phyloP scores from a whole-genome alignment of 345 rosid species.

The Eutrema heterophyllum region DNA sequence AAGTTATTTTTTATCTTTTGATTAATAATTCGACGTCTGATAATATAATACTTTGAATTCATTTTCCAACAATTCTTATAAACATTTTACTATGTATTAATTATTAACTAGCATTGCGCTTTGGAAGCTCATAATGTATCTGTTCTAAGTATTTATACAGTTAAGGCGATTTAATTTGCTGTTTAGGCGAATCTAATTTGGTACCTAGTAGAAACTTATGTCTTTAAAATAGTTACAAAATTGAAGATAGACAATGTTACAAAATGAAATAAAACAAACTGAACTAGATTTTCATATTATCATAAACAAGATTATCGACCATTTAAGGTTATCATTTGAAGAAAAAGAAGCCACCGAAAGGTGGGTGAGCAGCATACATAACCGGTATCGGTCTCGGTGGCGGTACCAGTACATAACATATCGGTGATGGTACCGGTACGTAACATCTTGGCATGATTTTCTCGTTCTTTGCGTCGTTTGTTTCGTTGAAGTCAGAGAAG shows the following conservation, averaged over 20 bases:
- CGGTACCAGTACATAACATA: no score
- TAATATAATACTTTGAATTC: background rate
- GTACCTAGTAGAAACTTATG: background rate
- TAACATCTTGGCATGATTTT: background rate
- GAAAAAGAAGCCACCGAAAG: background rate
- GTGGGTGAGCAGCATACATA: no score
- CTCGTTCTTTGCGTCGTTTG: background rate
- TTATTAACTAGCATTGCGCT: background rate
- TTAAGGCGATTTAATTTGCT: no score
- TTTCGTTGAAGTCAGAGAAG: background rate
- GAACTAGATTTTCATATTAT: background rate
- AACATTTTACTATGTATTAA: background rate
- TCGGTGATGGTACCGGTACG: no score
- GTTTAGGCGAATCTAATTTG: background rate
- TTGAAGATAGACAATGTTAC: background rate
- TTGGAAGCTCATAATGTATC: background rate
- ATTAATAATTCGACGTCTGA: background rate
- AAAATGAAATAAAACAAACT: background rate
- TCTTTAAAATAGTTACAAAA: background rate
- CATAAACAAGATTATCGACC: background rate
- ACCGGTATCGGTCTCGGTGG: no score
- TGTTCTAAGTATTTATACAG: background rate
- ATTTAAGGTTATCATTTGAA: background rate
- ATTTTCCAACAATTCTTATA: background rate
- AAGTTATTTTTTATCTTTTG: background rate